Conservation (phyloP, 352 stramenopile genomes). For the Phytophthora pistaciae region DNA sequence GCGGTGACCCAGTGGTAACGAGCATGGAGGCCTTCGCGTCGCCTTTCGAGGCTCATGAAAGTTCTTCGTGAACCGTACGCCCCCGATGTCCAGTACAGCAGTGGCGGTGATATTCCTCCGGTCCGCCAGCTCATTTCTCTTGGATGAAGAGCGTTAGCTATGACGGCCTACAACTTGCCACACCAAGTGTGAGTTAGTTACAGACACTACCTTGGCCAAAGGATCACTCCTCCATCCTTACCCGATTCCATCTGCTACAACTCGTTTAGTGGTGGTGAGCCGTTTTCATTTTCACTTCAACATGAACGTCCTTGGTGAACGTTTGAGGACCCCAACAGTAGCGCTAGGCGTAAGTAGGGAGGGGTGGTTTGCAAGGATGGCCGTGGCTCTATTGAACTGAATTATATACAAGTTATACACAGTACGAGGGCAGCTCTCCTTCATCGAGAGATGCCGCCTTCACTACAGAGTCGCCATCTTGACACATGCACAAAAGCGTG, state of each 20-base stretch:
- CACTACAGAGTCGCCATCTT: slow-evolving; percentile 27
- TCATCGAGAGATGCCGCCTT: slow-evolving; percentile 3
- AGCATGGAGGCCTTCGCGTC: no score
- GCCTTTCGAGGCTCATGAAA: no score
- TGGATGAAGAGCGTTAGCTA: background rate
- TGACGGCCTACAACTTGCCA: background rate
- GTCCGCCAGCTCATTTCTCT: background rate
- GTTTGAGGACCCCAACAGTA: no score
- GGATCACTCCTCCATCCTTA: background rate
- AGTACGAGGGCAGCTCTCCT: slow-evolving; percentile 11
- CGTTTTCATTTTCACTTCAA: background rate
- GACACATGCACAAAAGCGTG: slow-evolving; percentile 40
- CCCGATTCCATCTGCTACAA: background rate
- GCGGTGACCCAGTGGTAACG: slow-evolving; percentile 1
- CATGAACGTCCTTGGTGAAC: background rate
- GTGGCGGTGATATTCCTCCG: background rate
- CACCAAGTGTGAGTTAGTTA: background rate
- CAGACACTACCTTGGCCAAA: background rate
- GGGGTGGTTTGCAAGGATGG: slow-evolving; percentile 18
- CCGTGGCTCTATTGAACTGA: slow-evolving; percentile 26
- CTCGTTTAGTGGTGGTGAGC: background rate
- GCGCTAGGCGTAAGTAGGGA: no score
- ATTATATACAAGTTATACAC: slow-evolving; percentile 40
- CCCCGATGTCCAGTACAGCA: background rate
- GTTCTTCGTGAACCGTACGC: background rate